These are phyloP conservation scores for Botrytis elliptica DNA, from an alignment of 2,329 filamentous ascomycete genomes.

Conservation along the genomic window DNA sequence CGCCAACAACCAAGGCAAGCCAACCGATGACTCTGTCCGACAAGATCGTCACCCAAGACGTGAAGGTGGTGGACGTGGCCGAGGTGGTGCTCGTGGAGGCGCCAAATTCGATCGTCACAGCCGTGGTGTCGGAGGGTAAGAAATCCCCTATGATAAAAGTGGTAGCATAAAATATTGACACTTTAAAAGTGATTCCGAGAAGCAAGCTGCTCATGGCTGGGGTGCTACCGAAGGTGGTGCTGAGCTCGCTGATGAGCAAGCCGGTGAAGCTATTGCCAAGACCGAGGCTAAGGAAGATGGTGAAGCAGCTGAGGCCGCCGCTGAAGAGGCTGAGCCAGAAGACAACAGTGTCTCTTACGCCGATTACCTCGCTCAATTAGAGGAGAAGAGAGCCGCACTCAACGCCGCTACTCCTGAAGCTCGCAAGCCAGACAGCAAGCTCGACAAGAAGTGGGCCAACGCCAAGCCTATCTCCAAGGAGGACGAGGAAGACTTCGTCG, in stretches of 20 bases:
- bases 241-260: slow-evolving; percentile 88
- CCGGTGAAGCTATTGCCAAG: slow-evolving; percentile 84
- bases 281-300: slow-evolving; percentile 74
- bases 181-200: slow-evolving; percentile 67
- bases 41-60: slow-evolving; percentile 55
- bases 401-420: slow-evolving; percentile 64
- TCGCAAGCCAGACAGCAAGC: slow-evolving; percentile 84
- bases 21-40: slow-evolving; percentile 66
- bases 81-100: slow-evolving; percentile 38
- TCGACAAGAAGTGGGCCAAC: slow-evolving; percentile 88
- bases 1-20: slow-evolving; percentile 77
- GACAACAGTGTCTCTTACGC: slow-evolving; percentile 89
- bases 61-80: slow-evolving; percentile 61
- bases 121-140: slow-evolving; percentile 37
- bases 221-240: slow-evolving; percentile 77
- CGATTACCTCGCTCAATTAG: slow-evolving; percentile 78
- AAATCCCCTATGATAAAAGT: slow-evolving; percentile 4
- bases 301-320: slow-evolving; percentile 41
- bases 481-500: slow-evolving; percentile 72
- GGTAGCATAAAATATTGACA: background rate
- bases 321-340: slow-evolving; percentile 49
- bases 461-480: slow-evolving; percentile 71
- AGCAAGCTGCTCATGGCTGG: slow-evolving; percentile 88
- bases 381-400: slow-evolving; percentile 74
- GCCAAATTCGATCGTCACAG: slow-evolving; percentile 42